Conservation (phyloP, 768 basidiomycete genomes). For the Trichaptum fuscoviolaceum region DNA sequence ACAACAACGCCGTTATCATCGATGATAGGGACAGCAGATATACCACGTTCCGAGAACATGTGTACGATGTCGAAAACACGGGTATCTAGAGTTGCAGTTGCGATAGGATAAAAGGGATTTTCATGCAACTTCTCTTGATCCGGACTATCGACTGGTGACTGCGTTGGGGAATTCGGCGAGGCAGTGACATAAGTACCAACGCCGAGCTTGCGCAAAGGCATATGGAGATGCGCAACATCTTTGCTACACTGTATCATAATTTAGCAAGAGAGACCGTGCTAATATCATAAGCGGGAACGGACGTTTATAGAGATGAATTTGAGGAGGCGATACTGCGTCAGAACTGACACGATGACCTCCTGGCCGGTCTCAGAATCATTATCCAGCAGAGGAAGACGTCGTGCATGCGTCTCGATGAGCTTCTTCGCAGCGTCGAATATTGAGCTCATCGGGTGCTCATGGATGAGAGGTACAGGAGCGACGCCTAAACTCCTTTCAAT, state of each 20-base stretch:
- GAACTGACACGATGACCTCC: constrained; percentile 90
- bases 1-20: constrained; percentile 90
- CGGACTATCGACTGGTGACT: constrained; percentile 28
- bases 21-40: constrained; percentile 95
- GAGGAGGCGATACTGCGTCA: constrained; percentile 96
- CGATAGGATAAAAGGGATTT: constrained; percentile 84
- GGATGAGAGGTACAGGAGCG: constrained; percentile 83
- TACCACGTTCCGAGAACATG: constrained; percentile 93
- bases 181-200: constrained; percentile 85
- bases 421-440: constrained; percentile 87
- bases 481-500: constrained; percentile 93
- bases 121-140: constrained; percentile 26
- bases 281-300: constrained; percentile 21
- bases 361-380: constrained; percentile 90
- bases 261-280: constrained; percentile 12
- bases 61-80: constrained; percentile 98
- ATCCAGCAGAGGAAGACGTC: constrained; percentile 90
- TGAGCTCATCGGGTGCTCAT: constrained; percentile 81
- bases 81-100: constrained; percentile 85
- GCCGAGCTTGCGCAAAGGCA: constrained; percentile 76
- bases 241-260: constrained; percentile 59
- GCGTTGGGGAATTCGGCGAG: constrained; percentile 38
- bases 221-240: constrained; percentile 77
- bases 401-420: constrained; percentile 92
- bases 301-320: constrained; percentile 99